Conservation (phyloP, 495 filamentous ascomycete species). For the Xylaria flabelliformis region DNA sequence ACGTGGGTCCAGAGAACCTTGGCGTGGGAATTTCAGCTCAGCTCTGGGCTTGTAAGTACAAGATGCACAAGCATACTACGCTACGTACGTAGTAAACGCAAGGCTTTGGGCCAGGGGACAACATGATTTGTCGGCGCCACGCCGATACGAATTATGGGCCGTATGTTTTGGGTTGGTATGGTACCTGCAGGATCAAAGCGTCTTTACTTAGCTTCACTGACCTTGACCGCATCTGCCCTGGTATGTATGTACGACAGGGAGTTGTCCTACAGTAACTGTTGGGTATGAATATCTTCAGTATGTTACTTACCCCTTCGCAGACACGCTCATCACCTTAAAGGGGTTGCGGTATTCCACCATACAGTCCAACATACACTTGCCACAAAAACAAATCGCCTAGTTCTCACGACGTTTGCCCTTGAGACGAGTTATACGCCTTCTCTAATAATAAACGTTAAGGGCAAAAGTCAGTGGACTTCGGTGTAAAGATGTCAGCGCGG, state of each 20-base stretch:
- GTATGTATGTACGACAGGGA: not conserved
- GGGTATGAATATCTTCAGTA: slow-evolving; percentile 3
- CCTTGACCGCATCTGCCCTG: slow-evolving; percentile 7
- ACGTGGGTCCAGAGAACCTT: slow-evolving; percentile 14
- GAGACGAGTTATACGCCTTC: not conserved
- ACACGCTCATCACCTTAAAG: not conserved
- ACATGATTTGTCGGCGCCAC: slow-evolving; percentile 18
- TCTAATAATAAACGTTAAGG: slow-evolving; percentile 1
- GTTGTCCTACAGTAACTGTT: not conserved
- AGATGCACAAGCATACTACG: slow-evolving; percentile 2
- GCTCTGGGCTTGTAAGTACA: not conserved
- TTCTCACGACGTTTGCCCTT: not conserved
- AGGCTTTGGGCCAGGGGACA: not conserved
- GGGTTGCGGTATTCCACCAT: not conserved
- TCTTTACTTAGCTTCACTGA: slow-evolving; percentile 1
- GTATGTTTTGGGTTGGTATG: not conserved
- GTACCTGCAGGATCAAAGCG: slow-evolving; percentile 23
- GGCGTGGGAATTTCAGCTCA: slow-evolving; percentile 6
- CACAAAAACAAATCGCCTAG: not conserved
- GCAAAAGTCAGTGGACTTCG: slow-evolving; percentile 1
- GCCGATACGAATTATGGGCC: not conserved
- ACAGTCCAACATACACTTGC: not conserved
- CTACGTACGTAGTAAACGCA: no score
- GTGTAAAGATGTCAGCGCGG: not conserved
- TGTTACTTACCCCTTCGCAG: not conserved